Evolutionary conservation across 2,329 filamentous ascomycete genomes (phyloP), one percentile per base, ranked within the genome.

Genomic region (Fusarium sp.): DNA sequence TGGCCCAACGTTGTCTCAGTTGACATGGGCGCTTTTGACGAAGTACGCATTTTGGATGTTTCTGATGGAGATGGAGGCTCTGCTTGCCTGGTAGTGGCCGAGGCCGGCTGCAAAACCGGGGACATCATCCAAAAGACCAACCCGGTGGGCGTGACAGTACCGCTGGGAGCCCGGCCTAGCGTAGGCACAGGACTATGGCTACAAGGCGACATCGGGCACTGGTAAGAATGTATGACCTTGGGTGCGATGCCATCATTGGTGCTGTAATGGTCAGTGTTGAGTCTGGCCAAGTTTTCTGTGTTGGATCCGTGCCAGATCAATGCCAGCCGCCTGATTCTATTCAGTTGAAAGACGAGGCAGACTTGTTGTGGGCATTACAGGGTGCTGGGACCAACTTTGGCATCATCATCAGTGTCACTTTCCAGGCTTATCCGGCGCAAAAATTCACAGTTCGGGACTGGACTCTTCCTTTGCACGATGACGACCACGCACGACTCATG

Each of bases 141-240:
- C 80, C 76, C 59, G 2, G 79, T 67, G 0, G 85, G 84, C 3
- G 1, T 90, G 54, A 86, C 84, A 57, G 84, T 91, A 3, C 88
- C 89, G 1, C 74, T 91, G 5, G 89, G 89, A 4, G 74, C 87
- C 26, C 86, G 89, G 7, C 89, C 89, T 65, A 90, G 88, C 67
- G 87, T 91, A 26, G 89, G 89, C 4, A 84, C 87, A 0, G 89
- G 89, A 0, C 69, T 88, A 15, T 91, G 87, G 87, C 79, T 91
- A 46, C 88, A 91, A 79, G 89, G 89, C 40, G 88, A 89, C 53
- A 88, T 91, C 49, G 88, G 88, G 3, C 87, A 90, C 78, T 89
- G n/a, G 72, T 84, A 36, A 81, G 88, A 60, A 56, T 81, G 10
- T 76, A 88, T 65, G 88, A 89, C 2, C 86, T 91, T 14, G 65